Evolutionary conservation across 2,329 filamentous ascomycete genomes (phyloP).

Genomic region (Kalmusia sp.): DNA sequence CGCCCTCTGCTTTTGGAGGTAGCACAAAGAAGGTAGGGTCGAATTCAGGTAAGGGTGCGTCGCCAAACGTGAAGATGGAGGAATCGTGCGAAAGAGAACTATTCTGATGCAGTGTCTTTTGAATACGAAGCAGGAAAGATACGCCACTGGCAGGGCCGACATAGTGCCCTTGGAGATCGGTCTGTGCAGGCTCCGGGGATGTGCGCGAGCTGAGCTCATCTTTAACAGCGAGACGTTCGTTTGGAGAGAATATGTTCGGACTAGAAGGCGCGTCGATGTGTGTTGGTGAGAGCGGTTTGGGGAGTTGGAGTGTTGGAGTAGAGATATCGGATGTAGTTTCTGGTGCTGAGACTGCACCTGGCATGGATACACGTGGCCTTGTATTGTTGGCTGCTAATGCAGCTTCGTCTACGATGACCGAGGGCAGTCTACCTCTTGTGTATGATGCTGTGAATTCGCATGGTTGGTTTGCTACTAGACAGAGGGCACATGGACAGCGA

Average conservation of each 20-base stretch:
- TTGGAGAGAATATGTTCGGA: constrained; percentile 16
- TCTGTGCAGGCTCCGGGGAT: constrained; percentile 56
- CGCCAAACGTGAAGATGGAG: constrained; percentile 60
- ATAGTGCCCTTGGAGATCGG: constrained; percentile 57
- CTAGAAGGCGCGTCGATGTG: constrained; percentile 20
- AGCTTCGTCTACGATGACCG: constrained; percentile 45
- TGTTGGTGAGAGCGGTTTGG: constrained; percentile 20
- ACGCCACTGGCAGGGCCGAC: constrained; percentile 57
- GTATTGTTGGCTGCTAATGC: constrained; percentile 29
- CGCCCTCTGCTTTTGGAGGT: constrained; percentile 50
- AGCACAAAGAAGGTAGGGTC: constrained; percentile 54
- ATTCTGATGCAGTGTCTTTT: constrained; percentile 56
- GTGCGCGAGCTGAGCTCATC: constrained; percentile 42
- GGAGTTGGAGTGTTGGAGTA: constrained; percentile 27
- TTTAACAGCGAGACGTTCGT: constrained; percentile 21
- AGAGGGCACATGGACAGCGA: constrained; percentile 43
- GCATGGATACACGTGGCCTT: constrained; percentile 23
- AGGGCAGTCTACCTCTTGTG: constrained; percentile 54
- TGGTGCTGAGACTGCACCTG: constrained; percentile 16
- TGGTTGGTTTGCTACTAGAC: constrained; percentile 36
- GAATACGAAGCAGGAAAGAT: constrained; percentile 59
- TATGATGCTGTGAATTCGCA: constrained; percentile 62
- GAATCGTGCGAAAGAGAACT: constrained; percentile 46
- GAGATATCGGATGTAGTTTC: constrained; percentile 18
- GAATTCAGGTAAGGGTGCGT: constrained; percentile 56